Percentiles rank a stretch among this genome's conserved stretches.
Conservation (phyloP, 1,284 basidiomycete species). For the Filobasidium uniguttulatum region DNA sequence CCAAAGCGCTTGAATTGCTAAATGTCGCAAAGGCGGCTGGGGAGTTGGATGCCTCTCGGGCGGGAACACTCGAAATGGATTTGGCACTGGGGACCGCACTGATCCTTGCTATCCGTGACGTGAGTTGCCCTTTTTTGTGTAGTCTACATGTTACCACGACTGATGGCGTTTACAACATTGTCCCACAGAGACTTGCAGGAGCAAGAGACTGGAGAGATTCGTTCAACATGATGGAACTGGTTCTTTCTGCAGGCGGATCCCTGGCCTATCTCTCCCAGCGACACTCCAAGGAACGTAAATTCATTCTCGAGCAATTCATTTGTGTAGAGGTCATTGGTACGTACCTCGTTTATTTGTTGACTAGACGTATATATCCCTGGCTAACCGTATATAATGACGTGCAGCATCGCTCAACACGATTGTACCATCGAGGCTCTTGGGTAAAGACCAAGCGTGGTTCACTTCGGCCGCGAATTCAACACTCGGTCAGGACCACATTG, state of each 20-base stretch:
- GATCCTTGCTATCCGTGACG: slow-evolving; percentile 18
- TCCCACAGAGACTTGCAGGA: slow-evolving; percentile 15
- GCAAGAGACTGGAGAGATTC: slow-evolving; percentile 16
- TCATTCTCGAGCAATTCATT: slow-evolving; percentile 19
- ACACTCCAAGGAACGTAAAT: slow-evolving; percentile 12
- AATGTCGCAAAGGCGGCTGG: background rate
- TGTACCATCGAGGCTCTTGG: background rate
- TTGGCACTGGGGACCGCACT: slow-evolving; percentile 14
- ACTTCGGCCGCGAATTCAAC: background rate
- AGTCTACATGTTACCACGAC: background rate
- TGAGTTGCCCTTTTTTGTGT: slow-evolving; percentile 5
- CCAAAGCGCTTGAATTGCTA: slow-evolving; percentile 8
- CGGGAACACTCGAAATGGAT: slow-evolving; percentile 12
- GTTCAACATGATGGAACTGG: slow-evolving; percentile 10
- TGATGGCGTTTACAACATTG: background rate
- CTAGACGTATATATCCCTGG: too few species aligned
- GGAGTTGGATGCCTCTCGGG: slow-evolving; percentile 8
- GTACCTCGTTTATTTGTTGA: too few species aligned
- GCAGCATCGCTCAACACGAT: too few species aligned
- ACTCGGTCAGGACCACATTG: background rate
- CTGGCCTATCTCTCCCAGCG: slow-evolving; percentile 11
- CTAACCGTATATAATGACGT: too few species aligned
- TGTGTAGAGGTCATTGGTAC: slow-evolving; percentile 18
- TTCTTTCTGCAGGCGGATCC: slow-evolving; percentile 13
- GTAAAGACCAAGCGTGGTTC: background rate